Evolutionary conservation across 176 grass and related monocot genomes (phyloP).

Genomic region (Alopecurus myosuroides): DNA sequence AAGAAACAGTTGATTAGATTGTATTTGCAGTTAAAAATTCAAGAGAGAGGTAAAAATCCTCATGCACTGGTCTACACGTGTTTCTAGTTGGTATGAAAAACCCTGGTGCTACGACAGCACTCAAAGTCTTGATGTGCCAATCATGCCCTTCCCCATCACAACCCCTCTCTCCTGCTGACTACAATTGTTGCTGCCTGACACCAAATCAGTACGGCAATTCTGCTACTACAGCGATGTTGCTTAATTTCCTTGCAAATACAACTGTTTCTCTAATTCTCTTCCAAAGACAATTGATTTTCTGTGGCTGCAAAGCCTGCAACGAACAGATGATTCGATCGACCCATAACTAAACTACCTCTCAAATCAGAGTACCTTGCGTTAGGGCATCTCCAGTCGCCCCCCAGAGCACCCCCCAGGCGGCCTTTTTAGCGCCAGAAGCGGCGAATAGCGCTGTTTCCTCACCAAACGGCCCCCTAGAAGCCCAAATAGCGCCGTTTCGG

Average conservation of each 20-base stretch:
- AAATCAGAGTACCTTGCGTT: not conserved
- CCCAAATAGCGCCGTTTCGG: no score
- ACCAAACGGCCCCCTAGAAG: no score
- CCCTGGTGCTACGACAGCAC: not conserved
- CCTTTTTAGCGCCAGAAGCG: no score
- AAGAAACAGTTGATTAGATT: conserved; percentile 3
- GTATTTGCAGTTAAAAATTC: conserved; percentile 2
- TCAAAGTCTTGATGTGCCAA: not conserved
- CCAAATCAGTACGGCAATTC: not conserved
- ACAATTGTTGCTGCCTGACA: not conserved
- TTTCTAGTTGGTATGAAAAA: not conserved
- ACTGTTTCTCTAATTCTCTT: not conserved
- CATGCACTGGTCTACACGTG: not conserved
- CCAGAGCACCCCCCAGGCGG: no score
- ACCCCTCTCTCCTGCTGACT: not conserved
- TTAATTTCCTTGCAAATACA: not conserved
- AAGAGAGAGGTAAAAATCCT: not conserved
- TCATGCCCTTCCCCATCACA: not conserved
- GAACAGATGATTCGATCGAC: not conserved
- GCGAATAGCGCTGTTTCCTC: no score
- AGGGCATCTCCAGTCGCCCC: no score
- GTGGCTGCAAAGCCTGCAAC: not conserved
- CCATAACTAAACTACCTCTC: not conserved
- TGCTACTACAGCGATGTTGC: not conserved
- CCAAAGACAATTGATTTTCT: no score